Evolutionary conservation across 1,284 basidiomycete species (phyloP).

Genomic region (Sutorius eximius): DNA sequence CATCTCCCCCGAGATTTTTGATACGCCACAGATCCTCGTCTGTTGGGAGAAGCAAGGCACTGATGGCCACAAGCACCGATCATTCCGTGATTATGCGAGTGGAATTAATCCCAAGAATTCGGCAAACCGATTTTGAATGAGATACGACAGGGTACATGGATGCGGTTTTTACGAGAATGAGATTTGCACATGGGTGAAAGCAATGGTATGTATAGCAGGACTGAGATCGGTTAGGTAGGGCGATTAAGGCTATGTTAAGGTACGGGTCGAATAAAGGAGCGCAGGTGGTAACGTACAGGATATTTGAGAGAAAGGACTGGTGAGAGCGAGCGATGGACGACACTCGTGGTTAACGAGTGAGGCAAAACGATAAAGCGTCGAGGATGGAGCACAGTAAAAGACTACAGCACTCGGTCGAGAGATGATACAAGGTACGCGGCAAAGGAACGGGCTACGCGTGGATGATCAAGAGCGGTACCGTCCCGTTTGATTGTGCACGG

Average conservation of each 20-base stretch:
- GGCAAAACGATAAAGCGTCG: neutral
- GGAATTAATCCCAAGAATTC: neutral
- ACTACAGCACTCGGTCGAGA: slow-evolving; percentile 12
- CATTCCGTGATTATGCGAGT: neutral
- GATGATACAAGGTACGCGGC: slow-evolving; percentile 9
- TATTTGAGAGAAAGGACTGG: slow-evolving; percentile 3
- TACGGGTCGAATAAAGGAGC: neutral
- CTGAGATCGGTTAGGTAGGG: neutral
- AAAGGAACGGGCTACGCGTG: neutral
- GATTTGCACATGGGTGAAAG: neutral
- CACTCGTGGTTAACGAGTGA: neutral
- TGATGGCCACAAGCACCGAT: neutral
- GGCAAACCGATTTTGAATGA: neutral
- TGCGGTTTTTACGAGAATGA: neutral
- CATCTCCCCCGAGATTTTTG: neutral
- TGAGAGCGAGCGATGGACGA: slow-evolving; percentile 7
- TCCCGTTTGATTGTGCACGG: slow-evolving; percentile 18
- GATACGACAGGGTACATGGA: slow-evolving; percentile 1
- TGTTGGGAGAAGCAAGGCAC: neutral
- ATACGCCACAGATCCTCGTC: slow-evolving; percentile 10
- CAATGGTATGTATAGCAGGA: slow-evolving; percentile 7
- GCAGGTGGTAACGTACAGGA: slow-evolving; percentile 12
- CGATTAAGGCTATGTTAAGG: slow-evolving; percentile 9
- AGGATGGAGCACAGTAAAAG: slow-evolving; percentile 14
- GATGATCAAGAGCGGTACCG: slow-evolving; percentile 14